Evolutionary conservation across 441 rosid genomes (phyloP), one percentile per base, ranked within the genome.

Genomic region (Melianthus villosus): DNA sequence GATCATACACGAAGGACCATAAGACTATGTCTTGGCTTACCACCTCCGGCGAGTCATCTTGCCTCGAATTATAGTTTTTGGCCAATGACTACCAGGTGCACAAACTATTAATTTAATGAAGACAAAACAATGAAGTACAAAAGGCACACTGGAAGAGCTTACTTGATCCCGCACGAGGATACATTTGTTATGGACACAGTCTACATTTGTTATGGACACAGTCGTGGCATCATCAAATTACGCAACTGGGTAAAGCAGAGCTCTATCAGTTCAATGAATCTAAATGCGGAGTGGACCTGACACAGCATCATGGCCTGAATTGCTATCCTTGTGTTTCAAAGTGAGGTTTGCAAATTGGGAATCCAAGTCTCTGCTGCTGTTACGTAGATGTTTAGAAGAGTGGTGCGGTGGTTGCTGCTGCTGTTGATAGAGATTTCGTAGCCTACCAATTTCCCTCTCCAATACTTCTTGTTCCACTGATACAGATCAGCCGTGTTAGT

Each of bases 401-500:
- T 82, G 71, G 40, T 64, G 59, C 22, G 54, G 76, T 31, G 59
- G 76, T 36, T 62, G 71, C 8, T 63, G 72, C 44, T 80, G 91
- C 44, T 75, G 94, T 58, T 89, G 83, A 52, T 74, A 80, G 67
- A 82, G 33, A 11, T 67, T 49, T 45, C 77, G 55, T 31, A 92
- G 65, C 74, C 99, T 80, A 50, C 83, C 85, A 48, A 82, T 71
- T 63, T 92, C 97, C 63, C 87, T 82, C 68, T 82, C 99, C 66
- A 92, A 65, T 51, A 92, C 76, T 34, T 91, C 93, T 14, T 91
- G 99, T 64, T 91, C 96, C 84, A 91, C 99, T 91, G 75, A 42
- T 29, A 59, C 15, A 29, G 18, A 22, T 22, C 20, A 7, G 4
- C 31, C 30, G 23, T 20, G 23, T 25, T 38, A 20, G 23, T 20